These are phyloP conservation scores for Lactarius psammicola DNA, from an alignment of 768 basidiomycete genomes.

Conservation along the genomic window DNA sequence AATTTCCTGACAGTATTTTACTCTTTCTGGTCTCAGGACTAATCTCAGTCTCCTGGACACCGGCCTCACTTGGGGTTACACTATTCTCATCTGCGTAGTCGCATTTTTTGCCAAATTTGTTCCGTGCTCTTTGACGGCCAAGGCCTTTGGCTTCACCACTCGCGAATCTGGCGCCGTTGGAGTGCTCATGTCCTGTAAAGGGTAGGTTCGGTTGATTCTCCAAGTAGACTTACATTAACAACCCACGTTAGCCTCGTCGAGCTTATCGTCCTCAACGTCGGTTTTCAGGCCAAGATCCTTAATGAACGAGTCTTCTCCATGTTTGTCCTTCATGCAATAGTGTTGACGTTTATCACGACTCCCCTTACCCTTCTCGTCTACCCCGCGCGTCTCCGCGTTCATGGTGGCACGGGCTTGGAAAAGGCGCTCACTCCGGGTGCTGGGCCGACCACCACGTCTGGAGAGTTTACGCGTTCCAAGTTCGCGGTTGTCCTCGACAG, in stretches of 20 bases:
- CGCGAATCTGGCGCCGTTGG: conserved; percentile 86
- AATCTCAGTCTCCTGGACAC: conserved; percentile 74
- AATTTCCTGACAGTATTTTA: conserved; percentile 60
- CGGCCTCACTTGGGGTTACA: conserved; percentile 81
- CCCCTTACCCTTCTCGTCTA: conserved; percentile 79
- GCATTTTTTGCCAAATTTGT: conserved; percentile 81
- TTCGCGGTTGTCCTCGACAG: conserved; percentile 79
- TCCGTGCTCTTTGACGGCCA: conserved; percentile 62
- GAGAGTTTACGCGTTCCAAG: conserved; percentile 49
- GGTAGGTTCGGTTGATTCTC: conserved; percentile 43
- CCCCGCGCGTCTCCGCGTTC: conserved; percentile 56
- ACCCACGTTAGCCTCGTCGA: conserved; percentile 59
- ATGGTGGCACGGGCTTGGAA: conserved; percentile 30
- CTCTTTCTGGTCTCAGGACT: conserved; percentile 74
- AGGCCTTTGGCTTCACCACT: conserved; percentile 58
- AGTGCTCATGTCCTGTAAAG: conserved; percentile 87
- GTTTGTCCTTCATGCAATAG: conserved; percentile 78
- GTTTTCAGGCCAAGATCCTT: conserved; percentile 64
- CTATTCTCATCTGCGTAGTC: conserved; percentile 66
- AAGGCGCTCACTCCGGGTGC: conserved; percentile 21
- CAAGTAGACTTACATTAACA: neutral
- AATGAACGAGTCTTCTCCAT: conserved; percentile 75
- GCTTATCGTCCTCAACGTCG: conserved; percentile 90
- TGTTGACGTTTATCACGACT: conserved; percentile 82
- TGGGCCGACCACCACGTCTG: neutral